Conservation (phyloP, 345 rosid species). For the Moricandia arvensis region DNA sequence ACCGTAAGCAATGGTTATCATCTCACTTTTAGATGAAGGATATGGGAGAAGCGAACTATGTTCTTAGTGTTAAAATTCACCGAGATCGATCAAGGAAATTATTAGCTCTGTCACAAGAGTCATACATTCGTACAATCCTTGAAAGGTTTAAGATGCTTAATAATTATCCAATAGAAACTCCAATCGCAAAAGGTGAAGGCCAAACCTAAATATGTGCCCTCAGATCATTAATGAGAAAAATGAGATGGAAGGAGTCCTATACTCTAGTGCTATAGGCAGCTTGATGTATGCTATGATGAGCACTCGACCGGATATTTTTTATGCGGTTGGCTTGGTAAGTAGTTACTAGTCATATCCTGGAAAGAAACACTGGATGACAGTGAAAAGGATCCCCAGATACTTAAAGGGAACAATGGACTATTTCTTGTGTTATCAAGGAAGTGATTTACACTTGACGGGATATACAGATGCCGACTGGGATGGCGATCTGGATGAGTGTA, state of each 20-base stretch:
- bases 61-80: not conserved
- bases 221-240: not conserved
- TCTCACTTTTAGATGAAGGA: constrained; percentile 1
- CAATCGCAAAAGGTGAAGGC: no score
- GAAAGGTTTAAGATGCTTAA: no score
- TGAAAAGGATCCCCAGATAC: not conserved
- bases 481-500: not conserved
- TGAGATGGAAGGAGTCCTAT: not conserved
- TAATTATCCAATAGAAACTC: no score
- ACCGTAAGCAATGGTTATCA: not conserved
- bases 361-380: not conserved
- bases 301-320: not conserved
- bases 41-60: not conserved
- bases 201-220: no score
- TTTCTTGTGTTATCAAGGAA: not conserved
- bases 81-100: no score
- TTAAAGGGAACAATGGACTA: not conserved
- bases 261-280: not conserved
- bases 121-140: no score
- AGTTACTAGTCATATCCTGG: not conserved
- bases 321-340: not conserved
- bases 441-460: not conserved
- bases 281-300: not conserved
- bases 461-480: not conserved
- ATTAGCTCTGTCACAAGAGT: no score